Percentiles rank a stretch among this genome's conserved stretches.
phyloP scores from a whole-genome alignment of 495 filamentous ascomycete genomes.

The Lichenothelia convexa region DNA sequence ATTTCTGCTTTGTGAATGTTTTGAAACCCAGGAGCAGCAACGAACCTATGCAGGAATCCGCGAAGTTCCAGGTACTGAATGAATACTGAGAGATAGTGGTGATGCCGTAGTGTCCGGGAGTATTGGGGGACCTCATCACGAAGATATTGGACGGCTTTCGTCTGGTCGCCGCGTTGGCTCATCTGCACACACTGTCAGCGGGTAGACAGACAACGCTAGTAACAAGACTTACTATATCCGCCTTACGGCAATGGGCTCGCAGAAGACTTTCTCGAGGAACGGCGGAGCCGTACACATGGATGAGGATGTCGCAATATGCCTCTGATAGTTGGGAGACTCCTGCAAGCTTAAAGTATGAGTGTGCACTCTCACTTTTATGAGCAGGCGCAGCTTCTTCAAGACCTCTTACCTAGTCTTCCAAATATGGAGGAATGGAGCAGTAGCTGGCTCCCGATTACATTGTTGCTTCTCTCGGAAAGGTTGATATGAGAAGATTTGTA shows the following conservation, averaged over 20 bases:
- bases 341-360: constrained; percentile 12
- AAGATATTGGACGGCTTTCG: constrained; percentile 46
- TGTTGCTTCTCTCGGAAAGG: constrained; percentile 52
- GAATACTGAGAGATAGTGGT: constrained; percentile 64
- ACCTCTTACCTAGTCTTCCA: constrained; percentile 47
- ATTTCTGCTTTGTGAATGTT: not conserved
- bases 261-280: constrained; percentile 63
- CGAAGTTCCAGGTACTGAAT: constrained; percentile 53
- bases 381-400: not conserved
- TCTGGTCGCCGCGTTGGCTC: constrained; percentile 48
- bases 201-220: not conserved
- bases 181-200: constrained; percentile 25
- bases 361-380: not conserved
- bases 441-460: constrained; percentile 54
- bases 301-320: constrained; percentile 55
- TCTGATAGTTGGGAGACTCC: constrained; percentile 43
- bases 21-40: not conserved
- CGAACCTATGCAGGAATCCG: constrained; percentile 45
- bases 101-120: constrained; percentile 56
- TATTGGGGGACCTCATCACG: constrained; percentile 46
- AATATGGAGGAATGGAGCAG: constrained; percentile 54
- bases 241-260: constrained; percentile 40
- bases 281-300: constrained; percentile 46
- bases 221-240: constrained; percentile 30
- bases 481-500: constrained; percentile 67